Evolutionary conservation across 495 filamentous ascomycete genomes (phyloP).

Genomic region (Hypoxylon intermedium): DNA sequence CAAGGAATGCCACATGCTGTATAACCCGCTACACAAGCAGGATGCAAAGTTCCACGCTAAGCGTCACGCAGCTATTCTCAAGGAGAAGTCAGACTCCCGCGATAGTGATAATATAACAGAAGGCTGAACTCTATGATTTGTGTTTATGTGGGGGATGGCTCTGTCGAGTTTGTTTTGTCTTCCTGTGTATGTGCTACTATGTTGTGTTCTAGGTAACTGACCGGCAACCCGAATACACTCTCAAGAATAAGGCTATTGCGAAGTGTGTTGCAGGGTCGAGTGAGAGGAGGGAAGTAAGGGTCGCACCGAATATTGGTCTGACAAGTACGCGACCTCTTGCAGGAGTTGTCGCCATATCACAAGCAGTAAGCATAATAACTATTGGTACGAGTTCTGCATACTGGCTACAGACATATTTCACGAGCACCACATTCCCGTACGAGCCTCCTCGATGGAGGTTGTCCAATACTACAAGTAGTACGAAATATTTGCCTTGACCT

Average conservation of each 20-base stretch:
- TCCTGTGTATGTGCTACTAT: no score
- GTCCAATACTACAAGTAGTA: not conserved
- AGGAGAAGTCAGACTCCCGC: slow-evolving; percentile 15
- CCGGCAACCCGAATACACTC: no score
- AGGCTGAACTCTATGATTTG: not conserved
- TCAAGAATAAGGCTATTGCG: not conserved
- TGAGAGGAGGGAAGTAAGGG: no score
- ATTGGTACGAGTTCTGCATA: not conserved
- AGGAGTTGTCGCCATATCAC: no score
- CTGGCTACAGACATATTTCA: not conserved
- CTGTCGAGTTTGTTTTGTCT: not conserved
- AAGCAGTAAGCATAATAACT: not conserved
- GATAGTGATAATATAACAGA: slow-evolving; percentile 1
- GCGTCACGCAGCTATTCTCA: slow-evolving; percentile 44
- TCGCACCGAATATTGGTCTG: no score
- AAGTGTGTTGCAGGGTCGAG: no score
- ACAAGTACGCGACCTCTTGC: no score
- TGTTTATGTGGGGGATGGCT: not conserved
- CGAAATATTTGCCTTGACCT: not conserved
- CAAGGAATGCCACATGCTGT: slow-evolving; percentile 54
- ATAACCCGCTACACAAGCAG: slow-evolving; percentile 55
- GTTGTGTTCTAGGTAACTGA: no score
- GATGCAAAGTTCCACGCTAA: slow-evolving; percentile 53
- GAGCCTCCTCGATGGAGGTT: not conserved
- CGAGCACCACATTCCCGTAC: not conserved